These are phyloP conservation scores for Rhizophagus clarus DNA, from an alignment of 192 early-diverging fungal genomes.

Conservation along the genomic window DNA sequence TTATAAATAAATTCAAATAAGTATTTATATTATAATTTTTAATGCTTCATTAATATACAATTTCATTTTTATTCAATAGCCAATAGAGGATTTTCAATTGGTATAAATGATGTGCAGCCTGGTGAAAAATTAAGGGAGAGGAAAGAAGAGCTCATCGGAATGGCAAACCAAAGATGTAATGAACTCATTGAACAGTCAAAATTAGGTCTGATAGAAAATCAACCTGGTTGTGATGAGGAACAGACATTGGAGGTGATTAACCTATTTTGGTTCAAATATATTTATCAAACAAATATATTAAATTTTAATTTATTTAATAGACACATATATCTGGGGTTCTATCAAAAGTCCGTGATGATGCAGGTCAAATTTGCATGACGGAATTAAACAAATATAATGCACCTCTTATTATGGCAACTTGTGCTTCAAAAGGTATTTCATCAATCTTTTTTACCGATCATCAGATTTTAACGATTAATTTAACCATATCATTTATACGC, in stretches of 20 bases:
- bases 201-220: constrained; percentile 73
- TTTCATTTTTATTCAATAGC: constrained; percentile 40
- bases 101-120: constrained; percentile 96
- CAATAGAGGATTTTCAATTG: constrained; percentile 96
- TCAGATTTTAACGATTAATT: too few relatives aligned
- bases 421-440: constrained; percentile 88
- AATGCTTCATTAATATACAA: constrained; percentile 1
- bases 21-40: too few relatives aligned
- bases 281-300: not conserved
- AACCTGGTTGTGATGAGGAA: constrained; percentile 86
- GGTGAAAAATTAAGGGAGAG: constrained; percentile 70
- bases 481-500: too few relatives aligned
- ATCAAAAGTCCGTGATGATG: constrained; percentile 86
- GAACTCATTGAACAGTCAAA: constrained; percentile 73
- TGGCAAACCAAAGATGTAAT: constrained; percentile 86
- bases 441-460: too few relatives aligned
- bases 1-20: not conserved
- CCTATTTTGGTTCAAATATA: not conserved
- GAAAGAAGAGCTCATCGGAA: constrained; percentile 79
- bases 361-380: constrained; percentile 88
- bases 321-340: constrained; percentile 84
- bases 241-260: constrained; percentile 77
- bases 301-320: not conserved
- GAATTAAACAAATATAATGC: constrained; percentile 96
- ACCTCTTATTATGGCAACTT: constrained; percentile 97